phyloP scores from a whole-genome alignment of 2,329 filamentous ascomycete species.

The Penicillium sp. region DNA sequence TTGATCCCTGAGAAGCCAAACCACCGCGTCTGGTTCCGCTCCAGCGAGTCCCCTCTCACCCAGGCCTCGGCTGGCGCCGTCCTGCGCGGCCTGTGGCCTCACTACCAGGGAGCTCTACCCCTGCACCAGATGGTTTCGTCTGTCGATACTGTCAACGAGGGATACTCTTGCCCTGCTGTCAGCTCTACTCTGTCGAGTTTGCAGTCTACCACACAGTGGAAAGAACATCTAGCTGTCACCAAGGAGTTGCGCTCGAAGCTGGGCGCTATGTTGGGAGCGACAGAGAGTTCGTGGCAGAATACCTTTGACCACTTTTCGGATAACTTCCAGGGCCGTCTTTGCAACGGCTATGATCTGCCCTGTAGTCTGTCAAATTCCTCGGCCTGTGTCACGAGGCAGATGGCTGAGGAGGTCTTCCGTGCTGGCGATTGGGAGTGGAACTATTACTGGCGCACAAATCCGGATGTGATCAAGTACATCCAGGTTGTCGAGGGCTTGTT shows the following conservation, averaged over 20 bases:
- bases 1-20: conserved; percentile 34
- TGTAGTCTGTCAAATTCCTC: conserved; percentile 31
- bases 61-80: conserved; percentile 41
- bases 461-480: conserved; percentile 38
- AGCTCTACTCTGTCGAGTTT: conserved; percentile 26
- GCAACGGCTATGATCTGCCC: conserved; percentile 41
- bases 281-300: conserved; percentile 30
- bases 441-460: conserved; percentile 41
- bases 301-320: conserved; percentile 44
- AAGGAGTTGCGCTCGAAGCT: conserved; percentile 29
- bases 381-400: conserved; percentile 33
- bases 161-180: conserved; percentile 35
- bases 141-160: conserved; percentile 40
- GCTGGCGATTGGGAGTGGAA: conserved; percentile 47
- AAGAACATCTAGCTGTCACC: conserved; percentile 38
- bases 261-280: conserved; percentile 35
- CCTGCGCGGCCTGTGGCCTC: conserved; percentile 41
- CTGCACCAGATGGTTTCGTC: conserved; percentile 40
- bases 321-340: conserved; percentile 44
- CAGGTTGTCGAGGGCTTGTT: conserved; percentile 41
- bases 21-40: conserved; percentile 38
- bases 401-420: conserved; percentile 41
- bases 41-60: conserved; percentile 38
- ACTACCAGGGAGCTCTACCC: conserved; percentile 33
- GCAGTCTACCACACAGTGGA: conserved; percentile 36